Evolutionary conservation across 352 stramenopile genomes (phyloP), one percentile per base, ranked within the genome.

Genomic region (Globisporangium lucens): DNA sequence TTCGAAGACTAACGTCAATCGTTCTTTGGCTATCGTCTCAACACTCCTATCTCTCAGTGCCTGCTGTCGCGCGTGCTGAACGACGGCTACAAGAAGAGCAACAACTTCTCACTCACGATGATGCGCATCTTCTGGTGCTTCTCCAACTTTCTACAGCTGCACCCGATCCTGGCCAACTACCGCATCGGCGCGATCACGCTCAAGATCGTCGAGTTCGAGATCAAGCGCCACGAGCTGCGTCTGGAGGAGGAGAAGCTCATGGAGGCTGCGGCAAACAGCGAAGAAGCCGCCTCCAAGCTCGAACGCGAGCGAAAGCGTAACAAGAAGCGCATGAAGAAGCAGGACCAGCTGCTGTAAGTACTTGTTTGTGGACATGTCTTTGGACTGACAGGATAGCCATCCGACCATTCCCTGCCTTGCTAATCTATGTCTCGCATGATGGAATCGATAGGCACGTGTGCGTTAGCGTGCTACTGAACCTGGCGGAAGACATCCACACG

Each of bases 101-200:
- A 93, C 63, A 95, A 98, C 74, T 93, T 99, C 57, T 90, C 89
- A 35, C 93, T 98, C 69, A 96, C 93, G 9, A 96, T 99, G 75
- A 91, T 98, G 80, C 89, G 96, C 67, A 91, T 98, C 61, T 98
- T 98, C 69, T 97, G 95, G 75, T 95, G 91, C 63, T 98, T 98
- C 67, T 98, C 91, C 62, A 98, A 98, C 77, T 97, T 98, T 67
- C 71, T 97, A 57, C 92, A 98, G 75, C 93, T 98, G 63, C 96
- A 99, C 67, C 75, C 83, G 29, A 89, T 97, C 59, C 78, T 99
- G 36, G 83, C 80, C 59, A 98, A 96, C 72, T 97, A 98, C 74
- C 89, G 91, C 38, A 97, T 98, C 20, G 96, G 96, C 51, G 87
- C 91, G 35, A 86, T 98, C 56, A 98, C 92, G 47, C 85, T 98